Evolutionary conservation across 192 early-diverging fungal genomes (phyloP).

Genomic region (Geranomyces variabilis): DNA sequence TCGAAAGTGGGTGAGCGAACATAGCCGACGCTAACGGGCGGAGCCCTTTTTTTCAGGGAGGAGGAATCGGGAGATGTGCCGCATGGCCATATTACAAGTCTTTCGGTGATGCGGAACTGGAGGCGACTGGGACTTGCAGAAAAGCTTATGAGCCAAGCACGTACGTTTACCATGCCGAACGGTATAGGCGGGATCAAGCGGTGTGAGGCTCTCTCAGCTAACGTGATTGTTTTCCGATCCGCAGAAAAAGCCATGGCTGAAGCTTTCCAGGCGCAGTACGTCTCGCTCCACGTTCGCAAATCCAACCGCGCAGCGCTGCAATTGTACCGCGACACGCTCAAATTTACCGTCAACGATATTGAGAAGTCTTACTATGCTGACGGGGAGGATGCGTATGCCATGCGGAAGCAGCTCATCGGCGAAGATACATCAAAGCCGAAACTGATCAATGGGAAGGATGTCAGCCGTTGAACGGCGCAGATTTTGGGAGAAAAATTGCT

Average conservation of each 20-base stretch:
- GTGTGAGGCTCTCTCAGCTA: background rate
- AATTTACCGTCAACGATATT: slow-evolving; percentile 85
- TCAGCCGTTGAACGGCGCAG: slow-evolving; percentile 4
- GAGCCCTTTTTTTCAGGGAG: slow-evolving; percentile 73
- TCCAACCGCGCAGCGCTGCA: slow-evolving; percentile 91
- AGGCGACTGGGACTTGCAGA: slow-evolving; percentile 95
- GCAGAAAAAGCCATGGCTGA: slow-evolving; percentile 84
- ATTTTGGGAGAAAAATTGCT: too few relatives aligned
- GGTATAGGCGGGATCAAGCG: too few relatives aligned
- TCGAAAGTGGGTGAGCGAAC: too few relatives aligned
- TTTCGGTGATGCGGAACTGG: slow-evolving; percentile 96
- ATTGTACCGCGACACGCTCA: slow-evolving; percentile 90
- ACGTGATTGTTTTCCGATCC: background rate
- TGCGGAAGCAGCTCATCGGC: slow-evolving; percentile 28
- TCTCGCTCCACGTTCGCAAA: slow-evolving; percentile 93
- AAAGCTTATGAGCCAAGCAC: slow-evolving; percentile 93
- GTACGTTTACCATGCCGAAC: slow-evolving; percentile 46
- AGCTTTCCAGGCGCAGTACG: slow-evolving; percentile 81
- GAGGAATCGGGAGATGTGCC: slow-evolving; percentile 67
- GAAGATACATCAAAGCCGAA: slow-evolving; percentile 14
- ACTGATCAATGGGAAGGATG: slow-evolving; percentile 15
- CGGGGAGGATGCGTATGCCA: slow-evolving; percentile 70
- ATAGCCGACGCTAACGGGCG: too few relatives aligned
- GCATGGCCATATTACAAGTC: slow-evolving; percentile 96
- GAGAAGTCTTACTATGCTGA: slow-evolving; percentile 98